Evolutionary conservation across 2,329 filamentous ascomycete genomes (phyloP), one percentile per base, ranked within the genome.

Genomic region (Plenodomus lindquistii): DNA sequence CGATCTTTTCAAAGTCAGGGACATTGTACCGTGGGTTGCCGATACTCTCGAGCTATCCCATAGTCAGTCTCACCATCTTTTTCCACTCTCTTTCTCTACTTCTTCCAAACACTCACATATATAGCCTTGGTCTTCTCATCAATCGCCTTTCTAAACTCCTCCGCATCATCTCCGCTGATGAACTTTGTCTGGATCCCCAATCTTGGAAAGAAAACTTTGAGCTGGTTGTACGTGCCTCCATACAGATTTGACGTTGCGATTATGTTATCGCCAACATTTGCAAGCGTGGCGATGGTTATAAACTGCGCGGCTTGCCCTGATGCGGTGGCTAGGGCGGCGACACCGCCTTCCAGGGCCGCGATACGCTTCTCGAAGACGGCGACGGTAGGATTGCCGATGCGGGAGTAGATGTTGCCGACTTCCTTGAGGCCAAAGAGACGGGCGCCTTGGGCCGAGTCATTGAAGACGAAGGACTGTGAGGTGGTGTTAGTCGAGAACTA

Each of bases 301-400:
- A 97, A 96, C 70, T 97, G 92, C 1, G 93, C 93, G 2, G 89
- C 84, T 74, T 96, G 91, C 48, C 93, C 92, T 1, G 91, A 96
- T 0, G 91, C 81, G 36, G 91, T 83, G 5, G 91, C 92, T 21
- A 97, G 83, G 37, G 91, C 92, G 15, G 89, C 92, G 24, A 89
- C 85, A 65, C 94, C 94, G 24, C 92, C 93, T 76, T 99, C 94
- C 4, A 97, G 85, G 13, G 93, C 92, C n/a, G 93, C 92, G 42
- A 97, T 88, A 52, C 93, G 86, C 79, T 97, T 95, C 77, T 99
- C 94, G 57, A 99, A 93, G 21, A 97, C 93, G 74, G 95, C 93
- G 60, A 93, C 88, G 0, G 93, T 97, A 2, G 93, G 92, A 40
- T 57, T 46, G 17, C 40, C 91, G 65, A 99, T 91, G 57, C 94